Conservation (phyloP, 441 rosid genomes). For the Aquilaria agallochum region DNA sequence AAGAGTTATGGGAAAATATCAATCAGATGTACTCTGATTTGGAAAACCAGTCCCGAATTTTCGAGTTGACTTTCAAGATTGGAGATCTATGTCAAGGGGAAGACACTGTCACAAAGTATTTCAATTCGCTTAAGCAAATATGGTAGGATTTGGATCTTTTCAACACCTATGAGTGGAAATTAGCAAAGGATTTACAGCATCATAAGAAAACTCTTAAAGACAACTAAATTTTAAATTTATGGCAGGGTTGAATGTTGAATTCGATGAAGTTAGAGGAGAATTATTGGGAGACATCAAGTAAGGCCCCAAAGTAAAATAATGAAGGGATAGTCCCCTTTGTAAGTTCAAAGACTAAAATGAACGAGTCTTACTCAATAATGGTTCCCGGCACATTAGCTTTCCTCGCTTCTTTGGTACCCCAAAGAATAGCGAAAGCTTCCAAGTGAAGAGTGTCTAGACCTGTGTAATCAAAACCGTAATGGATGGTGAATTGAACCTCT, state of each 20-base stretch:
- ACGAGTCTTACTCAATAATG: too few species aligned
- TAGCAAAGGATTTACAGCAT: neutral
- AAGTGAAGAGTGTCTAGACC: too few species aligned
- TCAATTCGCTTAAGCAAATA: neutral
- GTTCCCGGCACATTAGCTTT: too few species aligned
- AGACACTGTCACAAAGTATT: neutral
- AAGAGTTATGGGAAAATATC: slow-evolving; percentile 6
- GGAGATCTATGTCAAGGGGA: neutral
- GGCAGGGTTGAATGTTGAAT: neutral
- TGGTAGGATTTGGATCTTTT: slow-evolving; percentile 7
- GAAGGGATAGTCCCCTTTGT: too few species aligned
- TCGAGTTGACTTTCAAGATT: neutral
- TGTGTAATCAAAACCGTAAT: too few species aligned
- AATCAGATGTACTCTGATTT: neutral
- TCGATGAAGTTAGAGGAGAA: neutral
- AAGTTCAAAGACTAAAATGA: too few species aligned
- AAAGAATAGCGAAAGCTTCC: too few species aligned
- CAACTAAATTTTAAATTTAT: neutral
- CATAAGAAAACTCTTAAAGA: too few species aligned
- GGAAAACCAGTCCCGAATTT: slow-evolving; percentile 8
- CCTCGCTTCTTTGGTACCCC: too few species aligned
- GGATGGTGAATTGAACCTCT: too few species aligned
- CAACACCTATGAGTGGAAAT: neutral
- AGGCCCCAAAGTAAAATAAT: too few species aligned
- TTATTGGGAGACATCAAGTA: too few species aligned